Percentiles rank a stretch among this genome's conserved stretches.
Conservation (phyloP, 2,329 filamentous ascomycete species). For the Penicillium sp. region DNA sequence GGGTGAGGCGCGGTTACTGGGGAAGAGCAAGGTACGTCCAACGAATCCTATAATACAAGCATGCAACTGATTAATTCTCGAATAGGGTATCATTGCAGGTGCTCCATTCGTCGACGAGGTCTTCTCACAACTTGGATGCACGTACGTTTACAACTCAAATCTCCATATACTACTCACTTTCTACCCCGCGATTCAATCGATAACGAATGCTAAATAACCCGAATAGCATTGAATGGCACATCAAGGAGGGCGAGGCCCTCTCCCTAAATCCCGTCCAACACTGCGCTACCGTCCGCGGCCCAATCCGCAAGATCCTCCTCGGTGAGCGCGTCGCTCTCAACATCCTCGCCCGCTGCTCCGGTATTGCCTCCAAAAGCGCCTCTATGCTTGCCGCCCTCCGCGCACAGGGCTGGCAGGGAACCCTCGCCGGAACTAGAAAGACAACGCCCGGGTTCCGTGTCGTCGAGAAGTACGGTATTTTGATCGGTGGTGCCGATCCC, state of each 20-base stretch:
- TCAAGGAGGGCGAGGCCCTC: conserved; percentile 71
- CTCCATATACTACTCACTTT: neutral
- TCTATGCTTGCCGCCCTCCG: conserved; percentile 54
- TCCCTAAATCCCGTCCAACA: conserved; percentile 63
- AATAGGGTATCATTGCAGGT: conserved; percentile 77
- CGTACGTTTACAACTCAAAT: conserved; percentile 43
- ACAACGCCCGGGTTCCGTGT: conserved; percentile 94
- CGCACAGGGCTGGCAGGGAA: conserved; percentile 71
- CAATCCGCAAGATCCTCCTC: conserved; percentile 79
- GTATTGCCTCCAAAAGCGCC: conserved; percentile 69
- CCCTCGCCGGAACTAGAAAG: conserved; percentile 92
- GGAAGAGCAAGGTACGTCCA: conserved; percentile 54
- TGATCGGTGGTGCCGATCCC: conserved; percentile 86
- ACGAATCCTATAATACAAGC: neutral
- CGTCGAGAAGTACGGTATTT: conserved; percentile 97
- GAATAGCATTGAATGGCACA: conserved; percentile 76
- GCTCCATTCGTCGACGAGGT: conserved; percentile 95
- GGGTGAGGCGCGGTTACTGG: conserved; percentile 51
- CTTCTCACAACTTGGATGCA: conserved; percentile 84
- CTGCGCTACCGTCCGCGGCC: conserved; percentile 81
- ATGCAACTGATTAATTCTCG: neutral
- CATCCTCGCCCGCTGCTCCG: conserved; percentile 84
- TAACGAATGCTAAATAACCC: neutral
- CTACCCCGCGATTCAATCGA: neutral
- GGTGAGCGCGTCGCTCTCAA: conserved; percentile 93